Conservation (phyloP, 2,329 filamentous ascomycete genomes). For the Trichoderma endophyticum region DNA sequence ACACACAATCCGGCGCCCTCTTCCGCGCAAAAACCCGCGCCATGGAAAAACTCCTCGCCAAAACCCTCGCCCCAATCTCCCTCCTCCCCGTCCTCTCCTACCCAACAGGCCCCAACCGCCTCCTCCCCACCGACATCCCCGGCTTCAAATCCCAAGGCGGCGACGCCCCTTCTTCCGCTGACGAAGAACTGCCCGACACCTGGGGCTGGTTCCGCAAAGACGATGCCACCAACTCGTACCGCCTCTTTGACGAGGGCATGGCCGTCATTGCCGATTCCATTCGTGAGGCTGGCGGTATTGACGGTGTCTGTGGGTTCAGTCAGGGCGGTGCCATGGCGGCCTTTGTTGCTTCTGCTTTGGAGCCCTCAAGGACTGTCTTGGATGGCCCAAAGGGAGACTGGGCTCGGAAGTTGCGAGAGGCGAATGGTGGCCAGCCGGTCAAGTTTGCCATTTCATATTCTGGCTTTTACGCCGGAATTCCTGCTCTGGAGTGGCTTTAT, state of each 20-base stretch:
- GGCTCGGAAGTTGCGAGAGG: conserved; percentile 45
- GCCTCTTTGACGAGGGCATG: conserved; percentile 67
- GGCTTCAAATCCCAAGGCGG: conserved; percentile 50
- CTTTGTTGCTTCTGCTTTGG: conserved; percentile 70
- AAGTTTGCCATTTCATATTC: conserved; percentile 75
- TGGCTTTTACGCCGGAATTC: conserved; percentile 66
- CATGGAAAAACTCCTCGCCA: conserved; percentile 74
- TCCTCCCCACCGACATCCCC: conserved; percentile 65
- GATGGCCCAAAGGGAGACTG: conserved; percentile 37
- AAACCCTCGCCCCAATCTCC: conserved; percentile 62
- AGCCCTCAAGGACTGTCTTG: conserved; percentile 40
- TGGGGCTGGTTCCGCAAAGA: conserved; percentile 83
- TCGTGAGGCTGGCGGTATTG: conserved; percentile 62
- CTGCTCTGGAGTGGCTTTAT: conserved; percentile 62
- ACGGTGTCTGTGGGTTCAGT: conserved; percentile 78
- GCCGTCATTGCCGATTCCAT: conserved; percentile 59
- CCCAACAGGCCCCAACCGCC: conserved; percentile 64
- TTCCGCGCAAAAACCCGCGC: conserved; percentile 89
- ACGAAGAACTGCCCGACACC: conserved; percentile 54
- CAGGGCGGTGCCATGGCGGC: conserved; percentile 73
- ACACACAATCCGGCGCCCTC: conserved; percentile 81
- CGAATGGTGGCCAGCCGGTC: conserved; percentile 48
- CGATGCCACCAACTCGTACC: conserved; percentile 61
- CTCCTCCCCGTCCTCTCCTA: conserved; percentile 59
- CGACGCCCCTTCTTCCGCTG: conserved; percentile 19